phyloP scores from a whole-genome alignment of 345 rosid genomes.

The Populus pruinosa region DNA sequence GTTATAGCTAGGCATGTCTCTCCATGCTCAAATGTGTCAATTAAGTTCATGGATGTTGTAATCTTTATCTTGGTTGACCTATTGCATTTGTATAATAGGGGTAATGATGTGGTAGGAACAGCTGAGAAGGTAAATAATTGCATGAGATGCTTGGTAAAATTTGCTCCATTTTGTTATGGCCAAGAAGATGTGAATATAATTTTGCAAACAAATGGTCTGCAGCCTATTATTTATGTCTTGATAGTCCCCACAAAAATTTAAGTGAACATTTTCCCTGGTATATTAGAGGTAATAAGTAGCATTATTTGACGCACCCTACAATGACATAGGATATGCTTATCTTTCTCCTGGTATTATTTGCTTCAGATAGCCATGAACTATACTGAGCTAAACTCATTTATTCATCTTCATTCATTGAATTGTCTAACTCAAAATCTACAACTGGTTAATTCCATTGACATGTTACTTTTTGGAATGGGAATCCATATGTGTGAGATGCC shows the following conservation, averaged over 20 bases:
- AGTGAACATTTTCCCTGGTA: not conserved
- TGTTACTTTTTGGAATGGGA: not conserved
- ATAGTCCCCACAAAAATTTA: not conserved
- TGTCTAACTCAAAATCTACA: not conserved
- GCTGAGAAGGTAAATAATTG: not conserved
- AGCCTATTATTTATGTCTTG: not conserved
- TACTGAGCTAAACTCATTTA: not conserved
- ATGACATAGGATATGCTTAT: not conserved
- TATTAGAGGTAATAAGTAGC: too few species aligned
- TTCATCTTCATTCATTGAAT: not conserved
- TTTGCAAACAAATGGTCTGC: not conserved
- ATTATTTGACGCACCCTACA: not conserved
- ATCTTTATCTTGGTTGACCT: not conserved
- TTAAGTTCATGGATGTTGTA: not conserved
- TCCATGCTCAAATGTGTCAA: constrained; percentile 1
- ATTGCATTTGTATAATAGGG: not conserved
- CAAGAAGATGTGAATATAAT: not conserved
- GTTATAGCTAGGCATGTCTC: not conserved
- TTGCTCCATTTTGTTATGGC: not conserved
- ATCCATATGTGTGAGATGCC: not conserved
- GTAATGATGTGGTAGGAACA: not conserved
- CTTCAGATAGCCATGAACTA: not conserved
- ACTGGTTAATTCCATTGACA: not conserved
- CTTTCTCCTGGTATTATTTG: not conserved
- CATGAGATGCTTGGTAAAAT: not conserved